Percentiles rank a stretch among this genome's conserved stretches.
phyloP scores from a whole-genome alignment of 2,329 filamentous ascomycete genomes.

The Simplicillium aogashimaense region DNA sequence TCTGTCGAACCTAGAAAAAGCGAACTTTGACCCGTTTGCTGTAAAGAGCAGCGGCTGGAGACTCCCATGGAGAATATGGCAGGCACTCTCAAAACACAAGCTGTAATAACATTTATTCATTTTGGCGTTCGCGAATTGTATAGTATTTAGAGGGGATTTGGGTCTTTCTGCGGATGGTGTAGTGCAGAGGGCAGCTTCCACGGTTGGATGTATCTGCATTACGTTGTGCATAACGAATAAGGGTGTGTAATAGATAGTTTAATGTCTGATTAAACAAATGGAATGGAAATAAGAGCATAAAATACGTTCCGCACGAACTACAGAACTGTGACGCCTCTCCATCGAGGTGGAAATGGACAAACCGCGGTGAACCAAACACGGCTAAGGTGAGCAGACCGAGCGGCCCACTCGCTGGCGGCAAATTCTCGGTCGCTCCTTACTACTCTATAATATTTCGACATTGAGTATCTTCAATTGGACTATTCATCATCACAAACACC shows the following conservation, averaged over 20 bases:
- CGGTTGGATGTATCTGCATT: no score
- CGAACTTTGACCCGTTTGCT: conserved; percentile 75
- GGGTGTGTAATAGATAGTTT: no score
- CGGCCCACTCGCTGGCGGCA: conserved; percentile 9
- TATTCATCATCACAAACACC: conserved; percentile 9
- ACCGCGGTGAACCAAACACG: no score
- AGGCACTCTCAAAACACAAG: conserved; percentile 35
- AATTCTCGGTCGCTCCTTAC: conserved; percentile 15
- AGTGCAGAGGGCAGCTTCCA: no score
- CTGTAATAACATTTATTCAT: conserved; percentile 22
- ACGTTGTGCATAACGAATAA: no score
- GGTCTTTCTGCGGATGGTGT: no score
- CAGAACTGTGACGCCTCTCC: no score
- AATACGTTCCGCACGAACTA: no score
- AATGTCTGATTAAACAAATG: no score
- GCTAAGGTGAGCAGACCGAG: no score
- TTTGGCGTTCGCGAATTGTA: conserved; percentile 24
- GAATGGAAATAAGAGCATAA: no score
- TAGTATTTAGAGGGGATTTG: background rate
- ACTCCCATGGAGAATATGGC: conserved; percentile 67
- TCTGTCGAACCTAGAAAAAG: conserved; percentile 64
- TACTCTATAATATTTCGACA: conserved; percentile 15
- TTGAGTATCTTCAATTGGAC: background rate
- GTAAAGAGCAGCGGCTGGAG: conserved; percentile 61
- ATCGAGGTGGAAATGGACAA: no score